A percentile compares a stretch with the other conserved stretches of the same genome.
Conservation (phyloP, 2,329 filamentous ascomycete species). For the Hymenoscyphus occultus region DNA sequence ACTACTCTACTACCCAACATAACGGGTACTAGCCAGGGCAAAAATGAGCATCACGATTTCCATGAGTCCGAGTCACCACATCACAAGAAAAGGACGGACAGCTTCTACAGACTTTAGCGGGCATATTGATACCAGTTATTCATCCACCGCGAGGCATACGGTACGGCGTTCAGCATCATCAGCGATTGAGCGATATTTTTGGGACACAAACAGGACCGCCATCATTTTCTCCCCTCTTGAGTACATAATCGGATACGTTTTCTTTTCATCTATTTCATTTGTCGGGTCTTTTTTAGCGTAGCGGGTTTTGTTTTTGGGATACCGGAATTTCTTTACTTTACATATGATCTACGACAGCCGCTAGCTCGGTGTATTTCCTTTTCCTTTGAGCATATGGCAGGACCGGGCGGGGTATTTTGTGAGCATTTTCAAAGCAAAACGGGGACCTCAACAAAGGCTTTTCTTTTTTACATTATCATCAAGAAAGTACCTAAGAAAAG, state of each 20-base stretch:
- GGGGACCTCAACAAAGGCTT: slow-evolving; percentile 37
- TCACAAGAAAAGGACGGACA: slow-evolving; percentile 21
- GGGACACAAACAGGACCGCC: slow-evolving; percentile 29
- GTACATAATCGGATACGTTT: slow-evolving; percentile 36
- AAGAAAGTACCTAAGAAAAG: slow-evolving; percentile 42
- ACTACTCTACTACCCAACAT: slow-evolving; percentile 47
- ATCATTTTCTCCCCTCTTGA: slow-evolving; percentile 24
- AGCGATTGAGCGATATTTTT: slow-evolving; percentile 35
- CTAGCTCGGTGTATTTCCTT: slow-evolving; percentile 36
- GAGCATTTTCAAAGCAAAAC: slow-evolving; percentile 32
- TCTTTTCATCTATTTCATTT: slow-evolving; percentile 39
- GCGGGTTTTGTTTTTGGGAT: slow-evolving; percentile 48
- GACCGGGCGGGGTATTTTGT: slow-evolving; percentile 32
- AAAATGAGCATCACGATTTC: slow-evolving; percentile 23
- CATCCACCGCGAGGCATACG: slow-evolving; percentile 24
- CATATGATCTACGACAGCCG: slow-evolving; percentile 41
- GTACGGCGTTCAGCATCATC: slow-evolving; percentile 30
- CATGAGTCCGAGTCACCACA: slow-evolving; percentile 17
- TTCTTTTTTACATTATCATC: slow-evolving; percentile 18
- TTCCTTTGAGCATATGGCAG: slow-evolving; percentile 32
- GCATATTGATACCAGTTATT: slow-evolving; percentile 34
- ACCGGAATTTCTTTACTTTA: slow-evolving; percentile 41
- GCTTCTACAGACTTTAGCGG: slow-evolving; percentile 30
- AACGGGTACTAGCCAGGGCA: slow-evolving; percentile 43
- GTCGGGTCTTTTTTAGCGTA: slow-evolving; percentile 44